phyloP scores from a whole-genome alignment of 306 rosid genomes.

The Cucurbita ficifolia region DNA sequence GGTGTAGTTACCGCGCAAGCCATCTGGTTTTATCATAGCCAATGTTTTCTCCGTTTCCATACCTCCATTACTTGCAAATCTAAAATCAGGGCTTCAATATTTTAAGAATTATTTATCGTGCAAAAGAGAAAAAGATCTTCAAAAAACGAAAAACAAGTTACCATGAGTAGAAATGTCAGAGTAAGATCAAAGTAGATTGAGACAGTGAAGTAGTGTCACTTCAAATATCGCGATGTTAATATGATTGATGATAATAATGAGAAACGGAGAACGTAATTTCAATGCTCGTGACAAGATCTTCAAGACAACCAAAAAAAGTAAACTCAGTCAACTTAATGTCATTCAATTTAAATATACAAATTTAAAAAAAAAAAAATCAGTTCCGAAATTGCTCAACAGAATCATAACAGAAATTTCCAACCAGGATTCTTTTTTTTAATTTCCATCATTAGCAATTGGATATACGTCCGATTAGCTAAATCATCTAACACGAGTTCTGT shows the following conservation, averaged over 20 bases:
- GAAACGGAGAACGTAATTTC: not conserved
- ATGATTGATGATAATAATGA: not conserved
- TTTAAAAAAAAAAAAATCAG: not conserved
- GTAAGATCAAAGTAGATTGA: not conserved
- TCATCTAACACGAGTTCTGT: not conserved
- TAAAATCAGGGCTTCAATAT: conserved; percentile 4
- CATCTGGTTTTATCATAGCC: conserved; percentile 81
- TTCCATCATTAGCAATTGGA: not conserved
- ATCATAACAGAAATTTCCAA: not conserved
- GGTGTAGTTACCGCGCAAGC: conserved; percentile 47
- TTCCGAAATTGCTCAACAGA: not conserved
- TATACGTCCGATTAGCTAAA: not conserved
- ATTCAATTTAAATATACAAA: not conserved
- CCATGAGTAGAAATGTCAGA: not conserved
- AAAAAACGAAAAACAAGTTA: not conserved
- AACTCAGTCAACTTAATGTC: not conserved
- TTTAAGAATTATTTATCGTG: not conserved
- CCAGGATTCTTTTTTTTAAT: not conserved
- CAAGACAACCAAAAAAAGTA: not conserved
- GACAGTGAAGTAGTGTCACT: not conserved
- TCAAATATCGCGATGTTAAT: not conserved
- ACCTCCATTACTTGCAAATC: conserved; percentile 28
- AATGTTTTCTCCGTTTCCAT: conserved; percentile 35
- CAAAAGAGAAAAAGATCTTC: not conserved
- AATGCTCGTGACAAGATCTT: not conserved